Conservation (phyloP, 441 rosid genomes). For the Geranium incanum region DNA sequence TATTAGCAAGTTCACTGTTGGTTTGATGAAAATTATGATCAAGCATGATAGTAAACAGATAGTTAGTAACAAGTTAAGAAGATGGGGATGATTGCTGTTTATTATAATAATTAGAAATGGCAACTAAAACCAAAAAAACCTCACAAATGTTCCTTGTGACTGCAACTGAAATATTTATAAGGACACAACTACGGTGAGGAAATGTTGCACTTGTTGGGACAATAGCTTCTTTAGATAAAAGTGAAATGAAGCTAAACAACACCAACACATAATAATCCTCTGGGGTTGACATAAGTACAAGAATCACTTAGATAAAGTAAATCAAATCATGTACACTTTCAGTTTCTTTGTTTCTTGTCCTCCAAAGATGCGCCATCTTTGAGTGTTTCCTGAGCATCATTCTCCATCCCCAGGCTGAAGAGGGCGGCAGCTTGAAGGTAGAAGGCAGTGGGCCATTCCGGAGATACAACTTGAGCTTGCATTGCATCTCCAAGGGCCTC, state of each 20-base stretch:
- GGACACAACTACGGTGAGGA: background rate
- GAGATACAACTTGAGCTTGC: conserved; percentile 88
- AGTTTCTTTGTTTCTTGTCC: conserved; percentile 52
- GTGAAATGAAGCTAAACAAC: conserved; percentile 11
- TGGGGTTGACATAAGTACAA: conserved; percentile 24
- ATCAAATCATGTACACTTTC: conserved; percentile 32
- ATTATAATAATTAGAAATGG: too few species aligned
- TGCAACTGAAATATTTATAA: background rate
- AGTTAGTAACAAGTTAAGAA: too few species aligned
- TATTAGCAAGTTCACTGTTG: too few species aligned
- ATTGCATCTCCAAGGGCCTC: conserved; percentile 93
- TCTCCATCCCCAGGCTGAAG: conserved; percentile 86
- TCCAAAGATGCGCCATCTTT: conserved; percentile 84
- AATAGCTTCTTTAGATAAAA: conserved; percentile 1
- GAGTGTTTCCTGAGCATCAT: conserved; percentile 78
- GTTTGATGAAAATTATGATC: too few species aligned
- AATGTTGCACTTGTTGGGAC: background rate
- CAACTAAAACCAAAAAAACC: background rate
- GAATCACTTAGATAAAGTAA: conserved; percentile 20
- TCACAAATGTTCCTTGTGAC: background rate
- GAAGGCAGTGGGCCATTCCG: conserved; percentile 83
- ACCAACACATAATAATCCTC: conserved; percentile 20
- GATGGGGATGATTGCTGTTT: too few species aligned
- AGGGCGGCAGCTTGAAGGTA: conserved; percentile 93
- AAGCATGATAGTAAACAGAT: too few species aligned